phyloP scores from a whole-genome alignment of 2,329 filamentous ascomycete species.

The Macrophomina pseudophaseolina region DNA sequence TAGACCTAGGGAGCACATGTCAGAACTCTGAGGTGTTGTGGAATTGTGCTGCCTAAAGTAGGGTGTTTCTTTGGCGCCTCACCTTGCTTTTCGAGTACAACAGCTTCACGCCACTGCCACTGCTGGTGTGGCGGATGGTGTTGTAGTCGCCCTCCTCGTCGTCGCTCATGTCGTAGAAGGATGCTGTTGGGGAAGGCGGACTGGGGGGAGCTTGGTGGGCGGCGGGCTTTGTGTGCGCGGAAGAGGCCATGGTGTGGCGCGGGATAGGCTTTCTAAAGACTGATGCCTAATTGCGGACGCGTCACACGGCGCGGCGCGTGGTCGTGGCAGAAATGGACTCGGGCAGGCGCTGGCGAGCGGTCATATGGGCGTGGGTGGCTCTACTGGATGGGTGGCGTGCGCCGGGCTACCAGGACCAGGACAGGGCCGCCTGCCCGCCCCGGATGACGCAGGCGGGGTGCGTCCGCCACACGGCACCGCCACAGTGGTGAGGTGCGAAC shows the following conservation, averaged over 20 bases:
- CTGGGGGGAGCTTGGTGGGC: conserved; percentile 28
- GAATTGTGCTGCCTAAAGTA: conserved; percentile 7
- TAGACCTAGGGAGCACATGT: conserved; percentile 70
- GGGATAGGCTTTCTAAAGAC: background rate
- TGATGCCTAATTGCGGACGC: conserved; percentile 16
- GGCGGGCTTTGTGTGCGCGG: conserved; percentile 3
- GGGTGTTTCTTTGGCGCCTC: conserved; percentile 32
- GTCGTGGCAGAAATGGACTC: conserved; percentile 16
- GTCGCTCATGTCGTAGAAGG: conserved; percentile 95
- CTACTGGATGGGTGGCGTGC: conserved; percentile 2
- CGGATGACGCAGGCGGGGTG: conserved; percentile 22
- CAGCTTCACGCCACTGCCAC: conserved; percentile 85
- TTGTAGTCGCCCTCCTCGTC: conserved; percentile 95
- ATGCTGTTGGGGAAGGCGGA: conserved; percentile 76
- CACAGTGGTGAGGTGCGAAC: background rate
- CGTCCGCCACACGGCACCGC: background rate
- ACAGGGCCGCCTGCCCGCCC: background rate
- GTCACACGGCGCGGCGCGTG: conserved; percentile 20
- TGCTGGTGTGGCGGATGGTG: conserved; percentile 81
- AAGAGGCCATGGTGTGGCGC: conserved; percentile 22
- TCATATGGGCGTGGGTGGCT: conserved; percentile 18
- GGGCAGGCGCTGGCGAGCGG: conserved; percentile 7
- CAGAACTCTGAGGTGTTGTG: conserved; percentile 27
- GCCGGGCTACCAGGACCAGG: background rate
- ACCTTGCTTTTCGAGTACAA: conserved; percentile 97